Evolutionary conservation across 371 early-diverging fungal genomes (phyloP), one percentile per base, ranked within the genome.

Genomic region (Syncephalis plumigaleata): DNA sequence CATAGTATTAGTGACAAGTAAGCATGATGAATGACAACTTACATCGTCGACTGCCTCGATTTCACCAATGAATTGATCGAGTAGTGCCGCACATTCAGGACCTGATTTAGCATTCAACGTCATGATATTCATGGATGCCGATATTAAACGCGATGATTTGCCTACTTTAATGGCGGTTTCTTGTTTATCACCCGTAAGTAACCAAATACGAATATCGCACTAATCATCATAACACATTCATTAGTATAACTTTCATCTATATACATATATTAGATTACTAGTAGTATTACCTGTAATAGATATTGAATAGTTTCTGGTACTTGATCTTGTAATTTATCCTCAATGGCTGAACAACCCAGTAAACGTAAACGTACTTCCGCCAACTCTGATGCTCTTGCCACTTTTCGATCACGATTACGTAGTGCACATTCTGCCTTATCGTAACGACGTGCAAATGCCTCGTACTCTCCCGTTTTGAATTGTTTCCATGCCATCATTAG

Each of bases 271-370:
- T 31, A 31, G 11, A 4, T 31, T 31, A 31, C 31, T 31, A 7
- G 31, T 25, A 82, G 71, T 37, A 4, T 31, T 31, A 31, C 31
- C 11, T 31, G 31, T 25, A 82, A 71, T 37, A 88, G 68, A 42
- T 64, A 66, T 45, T 66, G 70, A 22, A 99, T 92, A 0, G 99
- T 93, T 52, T 93, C 88, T 7, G 93, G 91, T 1, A 97, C 98
- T 48, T 91, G 90, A 49, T 96, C 97, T 71, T 98, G 98, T 9
- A 99, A 66, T 60, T 84, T 84, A 63, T 98, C 99, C 67, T 98
- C 99, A 57, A 99, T 95, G 15, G 97, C 98, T 0, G 82, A 77
- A 4, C 70, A 65, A 2, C 86, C 87, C 24, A 81, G 47, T 15
- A 75, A 50, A 21, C 59, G 46, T 42, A 77, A 46, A 36, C 73